Percentiles rank a stretch among this genome's conserved stretches.
Conservation (phyloP, 2,329 filamentous ascomycete genomes). For the Scortechinia acanthostroma region DNA sequence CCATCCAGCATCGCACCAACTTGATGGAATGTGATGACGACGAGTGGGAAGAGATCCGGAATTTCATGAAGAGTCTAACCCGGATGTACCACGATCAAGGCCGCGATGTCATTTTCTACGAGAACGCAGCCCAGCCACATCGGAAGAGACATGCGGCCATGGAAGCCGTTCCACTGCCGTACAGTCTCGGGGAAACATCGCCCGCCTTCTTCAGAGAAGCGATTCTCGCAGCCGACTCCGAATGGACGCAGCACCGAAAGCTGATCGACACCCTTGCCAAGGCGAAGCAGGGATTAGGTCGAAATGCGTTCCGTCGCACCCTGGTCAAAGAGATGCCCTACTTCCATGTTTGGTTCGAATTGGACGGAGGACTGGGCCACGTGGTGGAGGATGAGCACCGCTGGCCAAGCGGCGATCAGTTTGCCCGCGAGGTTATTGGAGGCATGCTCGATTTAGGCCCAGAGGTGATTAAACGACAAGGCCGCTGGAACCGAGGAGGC, state of each 20-base stretch:
- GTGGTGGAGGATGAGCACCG: constrained; percentile 77
- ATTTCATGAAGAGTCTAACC: constrained; percentile 96
- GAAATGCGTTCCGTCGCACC: constrained; percentile 71
- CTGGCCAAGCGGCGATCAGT: constrained; percentile 88
- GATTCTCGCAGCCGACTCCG: constrained; percentile 78
- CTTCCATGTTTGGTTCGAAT: constrained; percentile 90
- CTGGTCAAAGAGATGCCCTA: constrained; percentile 96
- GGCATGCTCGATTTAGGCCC: constrained; percentile 82
- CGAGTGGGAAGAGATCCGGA: constrained; percentile 97
- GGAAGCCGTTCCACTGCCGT: constrained; percentile 79
- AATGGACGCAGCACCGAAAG: constrained; percentile 94
- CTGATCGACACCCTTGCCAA: constrained; percentile 77
- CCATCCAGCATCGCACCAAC: constrained; percentile 78
- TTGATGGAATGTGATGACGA: constrained; percentile 97
- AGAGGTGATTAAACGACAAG: constrained; percentile 83
- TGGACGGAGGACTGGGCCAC: constrained; percentile 88
- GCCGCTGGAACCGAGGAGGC: constrained; percentile 69
- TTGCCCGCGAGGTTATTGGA: constrained; percentile 83
- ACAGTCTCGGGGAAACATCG: constrained; percentile 81
- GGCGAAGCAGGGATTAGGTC: constrained; percentile 64
- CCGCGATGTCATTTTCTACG: constrained; percentile 90
- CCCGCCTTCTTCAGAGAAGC: constrained; percentile 95
- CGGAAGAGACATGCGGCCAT: constrained; percentile 79
- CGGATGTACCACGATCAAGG: constrained; percentile 92
- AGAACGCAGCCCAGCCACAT: constrained; percentile 80